A percentile compares a stretch with the other conserved stretches of the same genome.
Conservation (phyloP, 768 basidiomycete genomes). For the Trichaptum fuscoviolaceum region DNA sequence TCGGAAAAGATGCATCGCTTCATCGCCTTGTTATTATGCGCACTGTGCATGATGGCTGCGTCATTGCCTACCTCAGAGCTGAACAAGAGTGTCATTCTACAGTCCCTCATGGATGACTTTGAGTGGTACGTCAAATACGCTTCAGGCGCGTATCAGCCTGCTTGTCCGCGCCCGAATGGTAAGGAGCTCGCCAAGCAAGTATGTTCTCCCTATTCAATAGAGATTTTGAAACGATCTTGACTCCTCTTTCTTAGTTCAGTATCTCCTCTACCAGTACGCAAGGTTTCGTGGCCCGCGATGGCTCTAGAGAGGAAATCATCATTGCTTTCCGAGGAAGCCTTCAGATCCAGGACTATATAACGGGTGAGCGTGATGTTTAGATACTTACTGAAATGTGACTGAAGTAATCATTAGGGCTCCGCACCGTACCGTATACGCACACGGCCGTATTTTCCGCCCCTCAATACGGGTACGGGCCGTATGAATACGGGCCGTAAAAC, state of each 20-base stretch:
- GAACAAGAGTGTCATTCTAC: conserved; percentile 21
- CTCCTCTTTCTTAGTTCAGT: conserved; percentile 11
- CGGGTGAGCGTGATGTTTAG: conserved; percentile 22
- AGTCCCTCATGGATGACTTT: conserved; percentile 35
- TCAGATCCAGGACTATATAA: conserved; percentile 22
- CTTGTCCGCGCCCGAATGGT: conserved; percentile 44
- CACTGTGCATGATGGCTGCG: not conserved
- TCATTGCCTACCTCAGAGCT: not conserved
- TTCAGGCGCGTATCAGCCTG: conserved; percentile 40
- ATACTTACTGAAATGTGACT: conserved; percentile 14
- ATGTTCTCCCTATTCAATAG: conserved; percentile 10
- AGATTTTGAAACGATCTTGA: not conserved
- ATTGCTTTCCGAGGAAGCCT: conserved; percentile 37
- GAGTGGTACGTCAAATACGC: conserved; percentile 45
- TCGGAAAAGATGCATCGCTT: not conserved
- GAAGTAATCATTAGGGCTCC: no score
- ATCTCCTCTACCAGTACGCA: conserved; percentile 35
- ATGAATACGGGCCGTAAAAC: no score
- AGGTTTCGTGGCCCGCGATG: conserved; percentile 43
- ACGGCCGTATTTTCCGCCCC: no score
- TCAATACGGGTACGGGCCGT: no score
- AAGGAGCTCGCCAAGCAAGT: conserved; percentile 38
- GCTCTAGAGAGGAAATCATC: conserved; percentile 35
- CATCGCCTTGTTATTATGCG: not conserved
- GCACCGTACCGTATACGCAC: no score